Evolutionary conservation across 2,329 filamentous ascomycete genomes (phyloP).

Genomic region (Podosphaera fusca): DNA sequence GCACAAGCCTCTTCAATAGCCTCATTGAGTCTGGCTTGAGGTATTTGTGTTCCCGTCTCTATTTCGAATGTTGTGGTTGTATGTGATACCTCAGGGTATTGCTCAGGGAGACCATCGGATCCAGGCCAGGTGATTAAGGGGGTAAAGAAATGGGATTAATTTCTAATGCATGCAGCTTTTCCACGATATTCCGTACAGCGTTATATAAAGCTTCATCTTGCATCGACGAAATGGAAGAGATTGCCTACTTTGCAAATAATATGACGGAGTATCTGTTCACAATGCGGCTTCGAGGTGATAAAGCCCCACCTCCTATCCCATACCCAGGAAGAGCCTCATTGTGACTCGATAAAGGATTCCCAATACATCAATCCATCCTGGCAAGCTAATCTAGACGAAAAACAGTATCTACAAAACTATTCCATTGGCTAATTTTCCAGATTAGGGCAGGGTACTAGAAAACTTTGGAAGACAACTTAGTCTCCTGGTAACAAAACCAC

Average conservation of each 20-base stretch:
- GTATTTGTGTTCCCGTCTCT: not conserved
- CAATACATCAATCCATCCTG: not conserved
- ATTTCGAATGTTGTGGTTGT: not conserved
- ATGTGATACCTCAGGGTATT: not conserved
- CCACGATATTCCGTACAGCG: not conserved
- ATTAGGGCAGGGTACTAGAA: not conserved
- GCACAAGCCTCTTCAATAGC: not conserved
- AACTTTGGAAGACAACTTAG: not conserved
- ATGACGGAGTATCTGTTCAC: not conserved
- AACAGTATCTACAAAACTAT: not conserved
- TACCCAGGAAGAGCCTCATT: not conserved
- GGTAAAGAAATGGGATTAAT: not conserved
- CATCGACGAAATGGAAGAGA: not conserved
- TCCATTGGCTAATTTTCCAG: not conserved
- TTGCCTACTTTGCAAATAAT: not conserved
- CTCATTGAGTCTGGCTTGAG: not conserved
- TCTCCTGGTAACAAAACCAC: not conserved
- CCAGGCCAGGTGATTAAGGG: not conserved
- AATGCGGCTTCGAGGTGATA: not conserved
- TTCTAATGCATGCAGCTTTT: not conserved
- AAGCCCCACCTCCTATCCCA: not conserved
- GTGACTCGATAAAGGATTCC: not conserved
- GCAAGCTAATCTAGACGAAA: not conserved
- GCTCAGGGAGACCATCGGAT: not conserved
- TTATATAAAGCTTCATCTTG: not conserved